Percentiles rank a stretch among this genome's conserved stretches.
Conservation (phyloP, 805 yeast genomes). For the Kodamaea restingae region DNA sequence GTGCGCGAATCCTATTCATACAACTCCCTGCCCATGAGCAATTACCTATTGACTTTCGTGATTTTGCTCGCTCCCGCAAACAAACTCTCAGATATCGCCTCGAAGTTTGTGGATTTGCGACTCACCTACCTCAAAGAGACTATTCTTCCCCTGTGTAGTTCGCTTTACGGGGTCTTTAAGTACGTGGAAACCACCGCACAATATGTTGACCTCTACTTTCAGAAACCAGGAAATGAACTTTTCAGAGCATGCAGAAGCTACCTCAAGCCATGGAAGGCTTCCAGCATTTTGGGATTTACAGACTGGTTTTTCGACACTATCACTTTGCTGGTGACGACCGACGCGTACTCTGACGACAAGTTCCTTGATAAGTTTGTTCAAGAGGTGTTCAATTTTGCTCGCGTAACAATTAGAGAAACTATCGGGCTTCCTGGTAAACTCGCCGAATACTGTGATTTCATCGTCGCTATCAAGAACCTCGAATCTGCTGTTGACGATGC, state of each 20-base stretch:
- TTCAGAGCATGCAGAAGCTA: slow-evolving; percentile 11
- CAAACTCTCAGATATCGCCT: slow-evolving; percentile 18
- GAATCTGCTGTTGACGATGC: slow-evolving; percentile 6
- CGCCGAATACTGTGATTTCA: background rate
- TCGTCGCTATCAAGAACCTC: slow-evolving; percentile 1
- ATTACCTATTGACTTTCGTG: slow-evolving; percentile 29
- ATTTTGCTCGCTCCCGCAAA: slow-evolving; percentile 19
- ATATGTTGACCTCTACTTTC: slow-evolving; percentile 23
- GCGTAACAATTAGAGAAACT: background rate
- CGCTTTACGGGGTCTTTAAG: slow-evolving; percentile 21
- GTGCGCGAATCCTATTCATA: slow-evolving; percentile 6
- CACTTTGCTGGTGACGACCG: background rate
- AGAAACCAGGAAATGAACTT: slow-evolving; percentile 13
- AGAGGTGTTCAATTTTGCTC: background rate
- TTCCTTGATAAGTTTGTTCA: background rate
- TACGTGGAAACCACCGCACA: slow-evolving; percentile 33
- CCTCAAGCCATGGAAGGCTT: slow-evolving; percentile 24
- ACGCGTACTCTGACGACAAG: background rate
- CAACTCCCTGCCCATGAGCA: slow-evolving; percentile 11
- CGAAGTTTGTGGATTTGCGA: slow-evolving; percentile 24
- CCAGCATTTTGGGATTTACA: slow-evolving; percentile 27
- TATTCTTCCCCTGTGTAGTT: background rate
- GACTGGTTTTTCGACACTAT: slow-evolving; percentile 24
- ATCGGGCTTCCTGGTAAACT: slow-evolving; percentile 1
- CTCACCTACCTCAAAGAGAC: slow-evolving; percentile 4